Percentiles rank a stretch among this genome's conserved stretches.
These are phyloP conservation scores for Acanthamoeba triangularis DNA, from an alignment of 208 protist species.

Conservation along the genomic window DNA sequence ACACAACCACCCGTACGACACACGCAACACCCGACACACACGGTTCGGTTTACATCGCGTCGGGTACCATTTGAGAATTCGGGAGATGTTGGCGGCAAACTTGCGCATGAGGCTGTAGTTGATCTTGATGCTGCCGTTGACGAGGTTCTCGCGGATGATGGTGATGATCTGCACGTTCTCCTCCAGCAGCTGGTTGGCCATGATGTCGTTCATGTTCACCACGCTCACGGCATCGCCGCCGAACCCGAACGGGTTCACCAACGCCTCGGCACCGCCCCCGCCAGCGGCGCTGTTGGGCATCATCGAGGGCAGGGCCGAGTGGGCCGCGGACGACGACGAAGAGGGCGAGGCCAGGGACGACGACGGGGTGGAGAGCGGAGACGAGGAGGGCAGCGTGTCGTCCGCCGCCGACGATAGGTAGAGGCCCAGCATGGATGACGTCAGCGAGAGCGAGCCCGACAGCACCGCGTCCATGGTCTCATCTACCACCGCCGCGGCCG, in stretches of 20 bases:
- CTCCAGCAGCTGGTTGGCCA: slow-evolving; percentile 59
- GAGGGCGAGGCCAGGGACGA: neutral
- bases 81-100: slow-evolving; percentile 58
- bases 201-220: slow-evolving; percentile 41
- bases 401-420: neutral
- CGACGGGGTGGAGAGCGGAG: neutral
- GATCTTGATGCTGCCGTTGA: slow-evolving; percentile 45
- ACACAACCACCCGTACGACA: neutral
- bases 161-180: slow-evolving; percentile 66
- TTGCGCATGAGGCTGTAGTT: slow-evolving; percentile 63
- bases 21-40: neutral
- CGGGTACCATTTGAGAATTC: slow-evolving; percentile 21
- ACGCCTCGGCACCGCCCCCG: neutral
- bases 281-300: neutral
- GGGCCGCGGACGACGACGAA: neutral
- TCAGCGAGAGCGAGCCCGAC: slow-evolving; percentile 19
- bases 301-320: neutral
- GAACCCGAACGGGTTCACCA: neutral
- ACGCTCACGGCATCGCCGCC: neutral
- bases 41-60: neutral
- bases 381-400: neutral
- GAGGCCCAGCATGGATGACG: slow-evolving; percentile 29
- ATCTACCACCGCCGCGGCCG: neutral
- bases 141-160: slow-evolving; percentile 60
- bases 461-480: neutral